These are phyloP conservation scores for Phoenix roebelenii DNA, from an alignment of 176 grass and related monocot species.

Conservation along the genomic window DNA sequence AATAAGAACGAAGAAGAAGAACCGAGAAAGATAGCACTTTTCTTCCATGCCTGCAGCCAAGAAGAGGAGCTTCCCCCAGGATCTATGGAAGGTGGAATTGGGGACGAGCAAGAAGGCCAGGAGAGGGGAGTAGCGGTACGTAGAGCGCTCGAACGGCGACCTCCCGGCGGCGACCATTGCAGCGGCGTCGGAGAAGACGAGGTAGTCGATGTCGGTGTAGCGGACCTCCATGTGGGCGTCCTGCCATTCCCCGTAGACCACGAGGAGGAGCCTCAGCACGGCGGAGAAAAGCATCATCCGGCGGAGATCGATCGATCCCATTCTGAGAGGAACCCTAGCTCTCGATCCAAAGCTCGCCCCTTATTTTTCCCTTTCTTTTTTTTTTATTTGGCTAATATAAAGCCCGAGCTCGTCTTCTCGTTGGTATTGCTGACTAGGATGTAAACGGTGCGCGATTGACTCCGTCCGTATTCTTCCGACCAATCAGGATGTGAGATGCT, in stretches of 20 bases:
- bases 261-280: conserved; percentile 34
- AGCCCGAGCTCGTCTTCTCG: too few relatives aligned
- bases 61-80: conserved; percentile 83
- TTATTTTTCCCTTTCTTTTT: background rate
- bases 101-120: conserved; percentile 72
- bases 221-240: conserved; percentile 83
- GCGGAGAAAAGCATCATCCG: conserved; percentile 51
- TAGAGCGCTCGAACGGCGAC: conserved; percentile 75
- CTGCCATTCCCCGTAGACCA: conserved; percentile 78
- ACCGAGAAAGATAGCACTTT: background rate
- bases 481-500: too few relatives aligned
- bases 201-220: conserved; percentile 88
- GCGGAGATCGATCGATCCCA: conserved; percentile 17
- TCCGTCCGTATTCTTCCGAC: too few relatives aligned
- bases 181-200: conserved; percentile 89
- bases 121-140: conserved; percentile 86
- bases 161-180: conserved; percentile 49
- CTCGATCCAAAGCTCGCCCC: background rate
- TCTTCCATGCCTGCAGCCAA: conserved; percentile 55
- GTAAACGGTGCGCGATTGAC: too few relatives aligned
- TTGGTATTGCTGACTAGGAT: too few relatives aligned
- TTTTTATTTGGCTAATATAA: background rate
- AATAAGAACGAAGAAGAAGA: background rate
- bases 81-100: conserved; percentile 57
- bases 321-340: background rate